Conservation (phyloP, 75 land plant species). For the Cryptomeria japonica region DNA sequence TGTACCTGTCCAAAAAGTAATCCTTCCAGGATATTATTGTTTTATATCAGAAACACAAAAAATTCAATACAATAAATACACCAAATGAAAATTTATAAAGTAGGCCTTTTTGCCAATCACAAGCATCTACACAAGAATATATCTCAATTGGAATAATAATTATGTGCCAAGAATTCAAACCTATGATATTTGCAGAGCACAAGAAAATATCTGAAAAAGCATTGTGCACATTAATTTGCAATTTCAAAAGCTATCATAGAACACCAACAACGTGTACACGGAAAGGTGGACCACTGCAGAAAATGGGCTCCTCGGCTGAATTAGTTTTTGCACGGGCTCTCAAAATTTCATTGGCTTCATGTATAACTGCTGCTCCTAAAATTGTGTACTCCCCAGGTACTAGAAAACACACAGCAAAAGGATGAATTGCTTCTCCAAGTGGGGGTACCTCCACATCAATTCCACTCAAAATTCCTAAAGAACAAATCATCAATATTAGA, state of each 20-base stretch:
- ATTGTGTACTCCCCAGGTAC: slow-evolving; percentile 96
- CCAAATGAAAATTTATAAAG: not conserved
- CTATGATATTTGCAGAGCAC: not conserved
- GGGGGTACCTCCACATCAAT: slow-evolving; percentile 73
- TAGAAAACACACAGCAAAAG: slow-evolving; percentile 85
- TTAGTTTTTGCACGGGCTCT: slow-evolving; percentile 51
- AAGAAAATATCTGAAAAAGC: not conserved
- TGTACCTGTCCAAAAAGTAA: not conserved
- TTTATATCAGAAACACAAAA: not conserved
- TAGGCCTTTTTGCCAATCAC: not conserved
- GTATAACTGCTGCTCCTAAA: slow-evolving; percentile 84
- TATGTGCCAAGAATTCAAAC: not conserved
- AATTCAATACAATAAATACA: not conserved
- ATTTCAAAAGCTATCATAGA: slow-evolving; percentile 19
- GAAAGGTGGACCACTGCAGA: slow-evolving; percentile 90
- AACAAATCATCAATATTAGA: not conserved
- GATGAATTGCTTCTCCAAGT: slow-evolving; percentile 74
- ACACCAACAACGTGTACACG: slow-evolving; percentile 67
- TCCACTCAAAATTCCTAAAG: slow-evolving; percentile 75
- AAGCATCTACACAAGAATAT: not conserved
- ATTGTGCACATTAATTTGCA: not conserved
- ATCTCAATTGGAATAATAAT: not conserved
- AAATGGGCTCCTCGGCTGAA: slow-evolving; percentile 72
- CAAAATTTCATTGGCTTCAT: slow-evolving; percentile 62
- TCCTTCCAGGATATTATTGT: not conserved